A percentile compares a stretch with the other conserved stretches of the same genome.
Conservation (phyloP, 2,329 filamentous ascomycete species). For the Calycina herbarum region DNA sequence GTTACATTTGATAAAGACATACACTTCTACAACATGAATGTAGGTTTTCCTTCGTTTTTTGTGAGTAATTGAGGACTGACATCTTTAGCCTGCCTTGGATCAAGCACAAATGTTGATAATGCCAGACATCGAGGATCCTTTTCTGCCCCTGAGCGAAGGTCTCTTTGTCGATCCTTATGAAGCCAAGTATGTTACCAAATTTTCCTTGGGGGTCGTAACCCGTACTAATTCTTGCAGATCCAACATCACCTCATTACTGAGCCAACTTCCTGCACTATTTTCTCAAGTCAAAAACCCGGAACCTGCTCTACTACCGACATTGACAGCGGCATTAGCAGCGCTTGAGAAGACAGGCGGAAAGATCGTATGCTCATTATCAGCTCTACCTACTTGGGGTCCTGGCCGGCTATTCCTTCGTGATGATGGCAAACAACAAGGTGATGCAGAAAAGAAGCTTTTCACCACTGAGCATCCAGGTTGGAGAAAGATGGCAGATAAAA, state of each 20-base stretch:
- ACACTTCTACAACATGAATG: constrained; percentile 94
- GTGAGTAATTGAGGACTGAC: background rate
- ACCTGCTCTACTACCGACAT: constrained; percentile 78
- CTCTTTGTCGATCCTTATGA: constrained; percentile 94
- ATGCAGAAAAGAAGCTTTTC: constrained; percentile 89
- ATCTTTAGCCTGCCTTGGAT: constrained; percentile 65
- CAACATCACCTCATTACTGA: constrained; percentile 85
- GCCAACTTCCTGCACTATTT: constrained; percentile 81
- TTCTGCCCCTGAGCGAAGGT: constrained; percentile 86
- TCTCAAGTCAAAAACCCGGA: constrained; percentile 86
- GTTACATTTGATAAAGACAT: constrained; percentile 96
- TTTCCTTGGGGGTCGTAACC: background rate
- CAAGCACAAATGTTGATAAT: constrained; percentile 98
- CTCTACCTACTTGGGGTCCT: constrained; percentile 90
- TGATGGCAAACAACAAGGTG: constrained; percentile 80
- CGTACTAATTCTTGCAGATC: constrained; percentile 44
- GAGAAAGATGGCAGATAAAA: constrained; percentile 82
- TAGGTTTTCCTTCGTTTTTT: constrained; percentile 46
- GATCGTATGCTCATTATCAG: constrained; percentile 81
- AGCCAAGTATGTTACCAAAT: constrained; percentile 59
- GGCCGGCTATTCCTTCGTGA: constrained; percentile 83
- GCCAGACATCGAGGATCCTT: constrained; percentile 95
- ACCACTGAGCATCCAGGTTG: constrained; percentile 86
- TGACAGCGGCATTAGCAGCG: constrained; percentile 82
- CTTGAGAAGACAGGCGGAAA: constrained; percentile 88